Conservation (phyloP, 106 monocot genomes). For the Phalaenopsis equestris region DNA sequence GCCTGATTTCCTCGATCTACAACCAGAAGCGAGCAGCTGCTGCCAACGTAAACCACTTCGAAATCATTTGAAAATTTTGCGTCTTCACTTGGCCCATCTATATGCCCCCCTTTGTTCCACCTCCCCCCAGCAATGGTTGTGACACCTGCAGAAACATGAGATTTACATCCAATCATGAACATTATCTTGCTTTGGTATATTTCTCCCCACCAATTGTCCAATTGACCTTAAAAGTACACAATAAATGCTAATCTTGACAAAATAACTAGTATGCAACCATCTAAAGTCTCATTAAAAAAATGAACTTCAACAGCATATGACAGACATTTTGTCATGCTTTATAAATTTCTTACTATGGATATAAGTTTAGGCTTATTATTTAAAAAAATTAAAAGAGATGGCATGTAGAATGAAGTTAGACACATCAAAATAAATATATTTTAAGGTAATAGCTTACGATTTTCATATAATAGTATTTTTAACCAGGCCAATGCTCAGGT, state of each 20-base stretch:
- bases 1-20: slow-evolving; percentile 87
- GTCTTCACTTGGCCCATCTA: slow-evolving; percentile 81
- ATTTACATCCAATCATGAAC: background rate
- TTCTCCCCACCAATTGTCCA: background rate
- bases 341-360: too few relatives aligned
- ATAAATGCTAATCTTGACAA: background rate
- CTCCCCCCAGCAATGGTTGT: slow-evolving; percentile 92
- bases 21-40: slow-evolving; percentile 91
- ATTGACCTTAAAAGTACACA: background rate
- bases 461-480: too few relatives aligned
- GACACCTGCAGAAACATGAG: slow-evolving; percentile 50
- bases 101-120: slow-evolving; percentile 66
- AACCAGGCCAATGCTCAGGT: too few relatives aligned
- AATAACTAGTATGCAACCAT: background rate
- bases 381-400: too few relatives aligned
- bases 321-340: too few relatives aligned
- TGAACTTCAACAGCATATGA: too few relatives aligned
- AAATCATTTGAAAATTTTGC: slow-evolving; percentile 93
- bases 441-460: too few relatives aligned
- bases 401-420: too few relatives aligned
- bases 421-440: too few relatives aligned
- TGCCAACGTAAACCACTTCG: slow-evolving; percentile 76
- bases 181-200: background rate
- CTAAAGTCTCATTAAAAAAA: too few relatives aligned
- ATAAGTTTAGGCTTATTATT: too few relatives aligned